A percentile compares a stretch with the other conserved stretches of the same genome.
These are phyloP conservation scores for Pichia sp. DNA, from an alignment of 1,139 yeast species.

Conservation along the genomic window DNA sequence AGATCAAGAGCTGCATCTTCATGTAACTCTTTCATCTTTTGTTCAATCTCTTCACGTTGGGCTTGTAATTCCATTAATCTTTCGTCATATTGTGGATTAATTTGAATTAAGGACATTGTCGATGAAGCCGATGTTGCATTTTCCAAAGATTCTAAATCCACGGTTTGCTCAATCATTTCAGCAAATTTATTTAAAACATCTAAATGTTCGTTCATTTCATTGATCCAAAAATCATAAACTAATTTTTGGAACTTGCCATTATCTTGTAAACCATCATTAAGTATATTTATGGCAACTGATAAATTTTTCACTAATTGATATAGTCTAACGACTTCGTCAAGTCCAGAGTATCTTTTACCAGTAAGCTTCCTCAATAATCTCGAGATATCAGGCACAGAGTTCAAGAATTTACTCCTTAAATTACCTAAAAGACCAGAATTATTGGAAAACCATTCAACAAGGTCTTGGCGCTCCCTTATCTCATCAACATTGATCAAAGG, in stretches of 20 bases:
- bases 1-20: conserved; percentile 64
- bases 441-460: conserved; percentile 67
- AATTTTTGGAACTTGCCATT: conserved; percentile 29
- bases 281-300: conserved; percentile 55
- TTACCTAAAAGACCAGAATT: conserved; percentile 60
- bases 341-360: conserved; percentile 28
- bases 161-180: conserved; percentile 86
- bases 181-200: conserved; percentile 58
- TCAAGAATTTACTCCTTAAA: conserved; percentile 60
- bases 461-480: conserved; percentile 60
- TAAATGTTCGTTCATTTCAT: conserved; percentile 44
- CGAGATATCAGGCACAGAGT: conserved; percentile 75
- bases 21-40: conserved; percentile 55
- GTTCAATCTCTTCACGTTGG: conserved; percentile 48
- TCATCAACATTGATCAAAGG: conserved; percentile 62
- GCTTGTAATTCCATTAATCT: conserved; percentile 54
- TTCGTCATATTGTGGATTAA: conserved; percentile 86
- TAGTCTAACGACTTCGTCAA: conserved; percentile 87
- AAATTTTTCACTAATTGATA: conserved; percentile 69
- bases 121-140: conserved; percentile 31
- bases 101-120: conserved; percentile 59
- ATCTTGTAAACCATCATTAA: conserved; percentile 38
- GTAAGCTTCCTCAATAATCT: conserved; percentile 62
- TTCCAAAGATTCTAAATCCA: conserved; percentile 76
- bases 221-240: conserved; percentile 47